Conservation (phyloP, 1,284 basidiomycete species). For the Rhizopogon parksii region DNA sequence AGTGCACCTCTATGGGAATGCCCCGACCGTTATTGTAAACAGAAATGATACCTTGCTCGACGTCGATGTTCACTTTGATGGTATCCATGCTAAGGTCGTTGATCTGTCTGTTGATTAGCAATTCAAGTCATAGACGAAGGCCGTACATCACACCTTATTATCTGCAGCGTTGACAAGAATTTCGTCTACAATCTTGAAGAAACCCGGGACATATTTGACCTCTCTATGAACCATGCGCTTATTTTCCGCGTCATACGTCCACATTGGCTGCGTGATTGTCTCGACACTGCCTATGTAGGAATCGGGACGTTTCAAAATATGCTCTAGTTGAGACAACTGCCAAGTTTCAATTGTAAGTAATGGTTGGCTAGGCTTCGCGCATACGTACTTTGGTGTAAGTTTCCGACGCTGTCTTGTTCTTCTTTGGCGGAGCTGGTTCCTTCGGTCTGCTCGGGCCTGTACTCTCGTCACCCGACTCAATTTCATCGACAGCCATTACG, state of each 20-base stretch:
- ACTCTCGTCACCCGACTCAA: slow-evolving; percentile 40
- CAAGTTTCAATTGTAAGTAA: slow-evolving; percentile 7
- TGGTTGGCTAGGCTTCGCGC: neutral
- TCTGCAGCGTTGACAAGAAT: slow-evolving; percentile 99
- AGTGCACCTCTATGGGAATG: slow-evolving; percentile 96
- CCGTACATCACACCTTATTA: slow-evolving; percentile 69
- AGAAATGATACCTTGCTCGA: slow-evolving; percentile 81
- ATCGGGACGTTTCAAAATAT: slow-evolving; percentile 94
- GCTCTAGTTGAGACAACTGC: slow-evolving; percentile 93
- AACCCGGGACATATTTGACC: slow-evolving; percentile 92
- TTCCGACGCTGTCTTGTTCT: slow-evolving; percentile 87
- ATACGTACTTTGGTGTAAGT: slow-evolving; percentile 80
- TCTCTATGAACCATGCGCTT: slow-evolving; percentile 79
- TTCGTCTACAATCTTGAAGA: slow-evolving; percentile 99
- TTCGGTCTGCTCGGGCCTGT: slow-evolving; percentile 28
- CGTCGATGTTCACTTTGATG: slow-evolving; percentile 82
- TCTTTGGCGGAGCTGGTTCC: slow-evolving; percentile 27
- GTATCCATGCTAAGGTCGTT: slow-evolving; percentile 87
- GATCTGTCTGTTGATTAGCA: slow-evolving; percentile 45
- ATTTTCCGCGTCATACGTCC: slow-evolving; percentile 79
- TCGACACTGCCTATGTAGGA: slow-evolving; percentile 97
- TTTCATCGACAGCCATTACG: slow-evolving; percentile 34
- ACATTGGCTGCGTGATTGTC: slow-evolving; percentile 78
- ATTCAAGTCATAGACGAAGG: slow-evolving; percentile 6
- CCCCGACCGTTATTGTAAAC: slow-evolving; percentile 96